Evolutionary conservation across 169 alveolate genomes (phyloP), one percentile per base, ranked within the genome.

Genomic region (Eimeria acervulina): DNA sequence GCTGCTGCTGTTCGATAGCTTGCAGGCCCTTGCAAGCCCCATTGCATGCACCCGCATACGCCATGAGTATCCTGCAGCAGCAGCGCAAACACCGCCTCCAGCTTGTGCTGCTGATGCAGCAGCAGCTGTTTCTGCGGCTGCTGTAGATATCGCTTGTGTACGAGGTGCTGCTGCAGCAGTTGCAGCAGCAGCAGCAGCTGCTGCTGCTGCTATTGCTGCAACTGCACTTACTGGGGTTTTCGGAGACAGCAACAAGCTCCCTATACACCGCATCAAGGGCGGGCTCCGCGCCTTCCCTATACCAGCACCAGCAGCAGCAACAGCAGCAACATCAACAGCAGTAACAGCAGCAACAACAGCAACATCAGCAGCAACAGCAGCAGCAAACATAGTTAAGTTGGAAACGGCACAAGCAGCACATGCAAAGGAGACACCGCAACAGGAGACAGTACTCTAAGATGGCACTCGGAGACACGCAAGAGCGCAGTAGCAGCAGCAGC

Each of bases 201-300:
- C 55, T 33, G 85, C 85, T 40, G n/a, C 26, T 33, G n/a, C n/a
- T n/a, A n/a, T n/a, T 31, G 23, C 66, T 55, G 23, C 13, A 8
- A n/a, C 59, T 40, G 66, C 89, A 66, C 89, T 80, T 80, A 80
- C 89, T 40, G 21, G 28, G 44, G 89, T 80, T 80, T 80, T 80
- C 89, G 44, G 89, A 80, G 19, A 80, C 89, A 5, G 66, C 68
- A 80, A 80, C 89, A n/a, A 80, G 89, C 89, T 80, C 89, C 89
- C 89, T 80, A 80, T 80, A 31, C 89, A 80, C 89, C 66, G 40
- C 89, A 44, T 80, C 89, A 31, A 83, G 72, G 3, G 91, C 74
- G 28, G 91, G 51, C 51, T 28, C 55, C 51, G 91, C 72, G 72
- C 28, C 28, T 36, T 47, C 72, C 51, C 91, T 47, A 66, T 40